Evolutionary conservation across 129 eudicot species (phyloP), one percentile per base, ranked within the genome.

Genomic region (Kitagawia praeruptora): DNA sequence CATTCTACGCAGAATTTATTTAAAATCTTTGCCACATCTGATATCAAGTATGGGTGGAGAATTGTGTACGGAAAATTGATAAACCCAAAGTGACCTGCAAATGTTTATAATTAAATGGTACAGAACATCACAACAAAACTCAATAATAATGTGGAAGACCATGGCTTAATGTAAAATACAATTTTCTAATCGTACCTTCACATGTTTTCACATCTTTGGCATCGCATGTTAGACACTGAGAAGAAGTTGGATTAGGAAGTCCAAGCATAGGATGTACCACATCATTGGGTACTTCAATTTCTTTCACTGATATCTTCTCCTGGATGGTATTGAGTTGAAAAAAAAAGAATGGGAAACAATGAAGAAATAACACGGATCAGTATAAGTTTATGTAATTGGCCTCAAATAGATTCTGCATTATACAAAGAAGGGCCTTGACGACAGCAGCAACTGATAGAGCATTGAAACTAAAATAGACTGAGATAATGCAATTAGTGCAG

Each of bases 1-100:
- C 99, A 96, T 72, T 93, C 95, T 3, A 96, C 93, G 45, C 99
- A 96, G 79, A 96, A 88, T 85, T 84, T 89, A 79, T 96, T 96
- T 78, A 96, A 78, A 71, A 92, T 76, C 77, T 89, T 87, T 31
- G 89, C 93, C 45, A 90, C 88, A 83, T 96, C 99, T 0, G 93
- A 79, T 78, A 89, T 84, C 81, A 79, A 96, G 82, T 89, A 92
- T 9, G 96, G 97, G 86, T 96, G 89, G 76, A 96, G 85, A 79
- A 96, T 85, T 37, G 98, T 90, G 84, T 53, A 89, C 0, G 95
- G 97, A 75, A 92, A 80, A 39, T 85, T 89, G 77, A 96, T 89
- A 53, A 89, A 83, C 46, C 99, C 99, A 75, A 85, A 86, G 79
- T 96, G 99, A 70, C 99, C 99, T 96, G 89, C 75, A 85, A 56